Evolutionary conservation across 2,329 filamentous ascomycete species (phyloP), one percentile per base, ranked within the genome.

Genomic region (Ilyonectria destructans): DNA sequence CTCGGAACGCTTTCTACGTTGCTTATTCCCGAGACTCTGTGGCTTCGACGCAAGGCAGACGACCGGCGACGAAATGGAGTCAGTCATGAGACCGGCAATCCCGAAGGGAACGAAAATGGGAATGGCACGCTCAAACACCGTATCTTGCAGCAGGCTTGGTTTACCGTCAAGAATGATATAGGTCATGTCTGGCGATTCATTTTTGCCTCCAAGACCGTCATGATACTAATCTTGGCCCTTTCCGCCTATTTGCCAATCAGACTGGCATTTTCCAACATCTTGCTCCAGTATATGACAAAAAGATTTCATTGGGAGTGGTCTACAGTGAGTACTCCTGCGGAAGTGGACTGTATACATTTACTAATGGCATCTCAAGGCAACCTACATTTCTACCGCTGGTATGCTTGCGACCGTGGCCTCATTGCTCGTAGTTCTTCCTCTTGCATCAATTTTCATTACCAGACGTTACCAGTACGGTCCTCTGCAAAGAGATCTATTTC

Each of bases 221-320:
- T 82, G 55, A 64, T 82, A 13, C 78, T 87, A 4, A 78, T 85
- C 19, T 4, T 81, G 2, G 80, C 82, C 0, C 77, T 75, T 17
- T 74, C 74, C 0, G 31, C 74, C n/a, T 75, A 65, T n/a, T 70
- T 65, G 9, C 74, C 78, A 1, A 68, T 83, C 17, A 73, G 75
- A 1, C 75, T 82, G 15, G 75, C 78, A 9, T 61, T 82, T 6
- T 46, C 78, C 0, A 76, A 79, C 26, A 80, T 81, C 23, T 66
- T 88, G 6, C 71, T 89, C 2, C 88, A 90, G 72, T 89, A 89
- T 71, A 81, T 86, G 61, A 85, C 84, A 1, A 85, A 84, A 55
- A 82, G 86, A 6, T 89, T 87, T 74, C 58, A 77, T 33, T 85
- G 87, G 81, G 82, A 81, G 8, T 86, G 85, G 83, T 82, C 81